These are phyloP conservation scores for Mycena vitilis DNA, from an alignment of 768 basidiomycete species.

Conservation along the genomic window DNA sequence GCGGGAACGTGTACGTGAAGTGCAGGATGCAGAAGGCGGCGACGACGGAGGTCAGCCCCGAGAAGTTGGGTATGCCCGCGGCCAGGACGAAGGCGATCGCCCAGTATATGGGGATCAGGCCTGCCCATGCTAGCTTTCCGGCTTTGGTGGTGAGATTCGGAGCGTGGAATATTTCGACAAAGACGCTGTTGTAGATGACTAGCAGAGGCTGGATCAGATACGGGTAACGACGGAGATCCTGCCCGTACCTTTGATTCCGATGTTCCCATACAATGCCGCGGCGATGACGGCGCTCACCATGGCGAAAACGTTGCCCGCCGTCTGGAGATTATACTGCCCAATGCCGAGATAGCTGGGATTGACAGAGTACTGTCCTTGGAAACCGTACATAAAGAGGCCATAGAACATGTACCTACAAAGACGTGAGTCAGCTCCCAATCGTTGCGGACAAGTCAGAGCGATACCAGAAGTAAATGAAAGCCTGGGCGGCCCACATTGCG, in stretches of 20 bases:
- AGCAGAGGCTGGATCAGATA: slow-evolving; percentile 1
- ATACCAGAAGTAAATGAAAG: slow-evolving; percentile 26
- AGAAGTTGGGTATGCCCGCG: slow-evolving; percentile 25
- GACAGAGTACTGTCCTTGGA: slow-evolving; percentile 22
- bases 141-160: slow-evolving; percentile 10
- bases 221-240: neutral
- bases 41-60: slow-evolving; percentile 24
- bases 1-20: slow-evolving; percentile 30
- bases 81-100: slow-evolving; percentile 26
- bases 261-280: slow-evolving; percentile 24
- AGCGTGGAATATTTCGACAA: slow-evolving; percentile 26
- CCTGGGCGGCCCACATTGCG: slow-evolving; percentile 25
- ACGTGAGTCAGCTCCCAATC: slow-evolving; percentile 8
- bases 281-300: slow-evolving; percentile 26
- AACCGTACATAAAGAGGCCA: slow-evolving; percentile 26
- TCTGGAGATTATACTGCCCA: slow-evolving; percentile 18
- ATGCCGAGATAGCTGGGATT: slow-evolving; percentile 29
- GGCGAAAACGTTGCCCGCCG: slow-evolving; percentile 26
- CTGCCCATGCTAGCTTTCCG: slow-evolving; percentile 21
- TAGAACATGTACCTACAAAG: slow-evolving; percentile 23
- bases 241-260: slow-evolving; percentile 25
- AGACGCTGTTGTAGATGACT: slow-evolving; percentile 22
- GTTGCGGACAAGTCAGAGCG: neutral
- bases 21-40: slow-evolving; percentile 26
- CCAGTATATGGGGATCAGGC: slow-evolving; percentile 19